Conservation (phyloP, 176 grass and related monocot species). For the Cenchrus americanus region DNA sequence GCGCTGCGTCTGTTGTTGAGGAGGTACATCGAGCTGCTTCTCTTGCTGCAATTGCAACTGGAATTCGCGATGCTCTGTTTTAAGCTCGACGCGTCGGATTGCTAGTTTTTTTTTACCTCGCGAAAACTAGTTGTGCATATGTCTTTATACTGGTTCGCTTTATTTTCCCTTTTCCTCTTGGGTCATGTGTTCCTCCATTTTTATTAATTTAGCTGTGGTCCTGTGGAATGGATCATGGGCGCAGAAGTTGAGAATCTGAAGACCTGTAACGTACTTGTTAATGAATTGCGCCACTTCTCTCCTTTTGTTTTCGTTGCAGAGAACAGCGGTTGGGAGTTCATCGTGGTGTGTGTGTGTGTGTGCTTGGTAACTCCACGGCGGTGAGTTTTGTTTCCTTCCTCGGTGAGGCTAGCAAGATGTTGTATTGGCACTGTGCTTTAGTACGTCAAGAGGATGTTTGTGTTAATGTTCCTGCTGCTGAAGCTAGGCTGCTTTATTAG, state of each 20-base stretch:
- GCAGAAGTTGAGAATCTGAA: neutral
- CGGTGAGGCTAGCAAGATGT: neutral
- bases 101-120: neutral
- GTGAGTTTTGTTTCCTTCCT: constrained; percentile 15
- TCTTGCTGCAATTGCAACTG: neutral
- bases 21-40: constrained; percentile 1
- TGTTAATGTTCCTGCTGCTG: neutral
- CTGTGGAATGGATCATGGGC: neutral
- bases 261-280: neutral
- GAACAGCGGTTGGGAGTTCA: neutral
- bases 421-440: neutral
- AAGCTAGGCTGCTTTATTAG: neutral
- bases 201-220: constrained; percentile 13
- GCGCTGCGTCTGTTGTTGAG: neutral
- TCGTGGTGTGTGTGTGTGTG: constrained; percentile 27
- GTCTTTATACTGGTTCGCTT: neutral
- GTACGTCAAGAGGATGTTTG: neutral
- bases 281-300: neutral
- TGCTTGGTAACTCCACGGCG: constrained; percentile 1
- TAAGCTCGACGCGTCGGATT: neutral
- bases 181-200: neutral
- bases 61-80: constrained; percentile 20
- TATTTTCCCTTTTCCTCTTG: neutral
- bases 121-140: neutral
- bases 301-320: neutral